Evolutionary conservation across 768 basidiomycete genomes (phyloP).

Genomic region (Tephrocybe rancida): DNA sequence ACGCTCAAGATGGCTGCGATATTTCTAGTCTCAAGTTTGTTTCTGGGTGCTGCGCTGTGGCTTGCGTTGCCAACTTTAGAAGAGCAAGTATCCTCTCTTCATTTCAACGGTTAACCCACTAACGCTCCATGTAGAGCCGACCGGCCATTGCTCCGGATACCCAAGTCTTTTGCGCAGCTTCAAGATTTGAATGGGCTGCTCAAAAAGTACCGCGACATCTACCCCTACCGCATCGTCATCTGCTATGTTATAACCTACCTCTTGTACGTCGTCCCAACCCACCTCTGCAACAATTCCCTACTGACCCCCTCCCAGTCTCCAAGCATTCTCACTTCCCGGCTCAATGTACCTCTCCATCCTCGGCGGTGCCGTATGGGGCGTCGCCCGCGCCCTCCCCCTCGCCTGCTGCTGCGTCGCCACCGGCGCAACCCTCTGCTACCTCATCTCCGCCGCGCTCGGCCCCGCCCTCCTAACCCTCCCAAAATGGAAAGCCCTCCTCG

Average conservation of each 20-base stretch:
- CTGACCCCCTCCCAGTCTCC: conserved; percentile 56
- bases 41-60: conserved; percentile 81
- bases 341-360: conserved; percentile 98
- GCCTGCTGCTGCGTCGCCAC: conserved; percentile 91
- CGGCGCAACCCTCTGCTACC: conserved; percentile 91
- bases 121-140: conserved; percentile 56
- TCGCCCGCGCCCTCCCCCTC: conserved; percentile 82
- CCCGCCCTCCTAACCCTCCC: conserved; percentile 89
- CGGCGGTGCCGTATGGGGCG: conserved; percentile 95
- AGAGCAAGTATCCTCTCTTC: conserved; percentile 53
- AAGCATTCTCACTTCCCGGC: conserved; percentile 95
- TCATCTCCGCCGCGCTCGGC: conserved; percentile 89
- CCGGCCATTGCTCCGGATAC: conserved; percentile 74
- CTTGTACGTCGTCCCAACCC: conserved; percentile 59
- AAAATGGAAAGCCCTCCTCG: conserved; percentile 80
- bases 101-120: conserved; percentile 3
- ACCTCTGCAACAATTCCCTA: conserved; percentile 8
- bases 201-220: conserved; percentile 91
- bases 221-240: conserved; percentile 81
- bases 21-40: conserved; percentile 66
- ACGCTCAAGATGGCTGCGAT: conserved; percentile 83
- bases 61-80: conserved; percentile 79
- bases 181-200: conserved; percentile 83
- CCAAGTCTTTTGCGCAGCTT: conserved; percentile 86
- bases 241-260: conserved; percentile 91